phyloP scores from a whole-genome alignment of 2,329 filamentous ascomycete genomes.

The Fusarium redolens region DNA sequence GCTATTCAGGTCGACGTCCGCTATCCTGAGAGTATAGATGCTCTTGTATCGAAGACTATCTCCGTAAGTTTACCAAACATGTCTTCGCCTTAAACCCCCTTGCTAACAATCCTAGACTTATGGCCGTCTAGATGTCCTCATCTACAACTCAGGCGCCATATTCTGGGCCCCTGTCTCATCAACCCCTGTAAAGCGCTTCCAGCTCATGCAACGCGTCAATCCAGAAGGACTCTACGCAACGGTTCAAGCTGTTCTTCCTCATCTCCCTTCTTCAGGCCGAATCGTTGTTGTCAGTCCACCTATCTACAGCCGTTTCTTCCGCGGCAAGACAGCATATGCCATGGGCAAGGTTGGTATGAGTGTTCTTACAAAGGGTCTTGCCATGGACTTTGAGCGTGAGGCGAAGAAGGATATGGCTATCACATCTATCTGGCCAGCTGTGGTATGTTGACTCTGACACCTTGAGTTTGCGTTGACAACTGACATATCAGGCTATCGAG shows the following conservation, averaged over 20 bases:
- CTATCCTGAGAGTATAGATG: constrained; percentile 68
- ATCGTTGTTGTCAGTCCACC: constrained; percentile 85
- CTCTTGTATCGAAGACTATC: constrained; percentile 70
- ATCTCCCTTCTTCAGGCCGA: constrained; percentile 69
- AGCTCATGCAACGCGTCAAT: constrained; percentile 81
- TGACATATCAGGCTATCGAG: constrained; percentile 67
- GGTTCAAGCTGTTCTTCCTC: constrained; percentile 75
- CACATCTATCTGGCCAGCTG: constrained; percentile 85
- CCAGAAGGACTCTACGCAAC: constrained; percentile 79
- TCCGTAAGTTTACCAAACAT: constrained; percentile 19
- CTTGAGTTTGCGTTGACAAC: neutral
- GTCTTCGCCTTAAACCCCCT: neutral
- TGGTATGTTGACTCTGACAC: constrained; percentile 57
- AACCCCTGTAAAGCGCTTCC: constrained; percentile 81
- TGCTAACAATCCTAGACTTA: constrained; percentile 56
- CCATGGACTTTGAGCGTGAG: constrained; percentile 82
- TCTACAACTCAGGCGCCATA: constrained; percentile 89
- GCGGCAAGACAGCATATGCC: constrained; percentile 88
- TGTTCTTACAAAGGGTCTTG: constrained; percentile 82
- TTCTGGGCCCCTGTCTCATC: constrained; percentile 83
- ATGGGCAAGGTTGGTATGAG: constrained; percentile 84
- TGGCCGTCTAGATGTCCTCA: constrained; percentile 75
- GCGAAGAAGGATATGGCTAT: constrained; percentile 76
- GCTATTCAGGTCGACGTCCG: constrained; percentile 79
- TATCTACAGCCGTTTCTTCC: constrained; percentile 86